phyloP scores from a whole-genome alignment of 176 grass and related monocot genomes.

The Elaeis guineensis region DNA sequence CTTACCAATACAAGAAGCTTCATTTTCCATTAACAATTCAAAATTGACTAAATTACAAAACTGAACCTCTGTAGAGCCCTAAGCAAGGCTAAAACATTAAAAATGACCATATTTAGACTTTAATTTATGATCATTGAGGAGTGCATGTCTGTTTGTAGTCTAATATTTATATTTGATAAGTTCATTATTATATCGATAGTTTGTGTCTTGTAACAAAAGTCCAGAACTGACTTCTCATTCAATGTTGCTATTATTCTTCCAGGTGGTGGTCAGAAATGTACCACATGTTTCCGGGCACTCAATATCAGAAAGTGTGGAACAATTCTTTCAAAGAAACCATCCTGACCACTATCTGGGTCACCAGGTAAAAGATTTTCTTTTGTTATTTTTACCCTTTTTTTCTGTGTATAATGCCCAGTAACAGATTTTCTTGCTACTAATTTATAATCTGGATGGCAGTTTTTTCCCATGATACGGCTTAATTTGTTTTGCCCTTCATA shows the following conservation, averaged over 20 bases:
- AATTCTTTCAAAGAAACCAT: slow-evolving; percentile 86
- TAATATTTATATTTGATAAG: neutral
- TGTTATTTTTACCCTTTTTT: slow-evolving; percentile 2
- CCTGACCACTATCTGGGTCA: slow-evolving; percentile 93
- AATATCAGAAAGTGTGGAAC: slow-evolving; percentile 77
- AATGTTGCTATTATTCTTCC: slow-evolving; percentile 13
- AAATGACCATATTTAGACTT: too few relatives aligned
- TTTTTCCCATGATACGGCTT: too few relatives aligned
- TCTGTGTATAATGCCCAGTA: neutral
- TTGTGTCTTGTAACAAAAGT: neutral
- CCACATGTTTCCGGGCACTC: slow-evolving; percentile 64
- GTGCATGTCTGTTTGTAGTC: too few relatives aligned
- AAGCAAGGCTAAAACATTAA: too few relatives aligned
- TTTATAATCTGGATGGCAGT: too few relatives aligned
- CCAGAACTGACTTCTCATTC: neutral
- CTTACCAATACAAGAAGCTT: too few relatives aligned
- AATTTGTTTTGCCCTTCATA: too few relatives aligned
- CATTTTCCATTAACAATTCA: too few relatives aligned
- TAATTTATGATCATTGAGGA: too few relatives aligned
- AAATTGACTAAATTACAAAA: too few relatives aligned
- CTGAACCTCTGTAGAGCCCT: too few relatives aligned
- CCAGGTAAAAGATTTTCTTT: slow-evolving; percentile 38
- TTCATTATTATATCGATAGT: neutral
- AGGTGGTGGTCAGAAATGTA: slow-evolving; percentile 95
- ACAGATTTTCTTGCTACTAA: too few relatives aligned